Percentiles rank a stretch among this genome's conserved stretches.
These are phyloP conservation scores for Umbellularia californica DNA, from an alignment of 164 flowering plant genomes.

Conservation along the genomic window DNA sequence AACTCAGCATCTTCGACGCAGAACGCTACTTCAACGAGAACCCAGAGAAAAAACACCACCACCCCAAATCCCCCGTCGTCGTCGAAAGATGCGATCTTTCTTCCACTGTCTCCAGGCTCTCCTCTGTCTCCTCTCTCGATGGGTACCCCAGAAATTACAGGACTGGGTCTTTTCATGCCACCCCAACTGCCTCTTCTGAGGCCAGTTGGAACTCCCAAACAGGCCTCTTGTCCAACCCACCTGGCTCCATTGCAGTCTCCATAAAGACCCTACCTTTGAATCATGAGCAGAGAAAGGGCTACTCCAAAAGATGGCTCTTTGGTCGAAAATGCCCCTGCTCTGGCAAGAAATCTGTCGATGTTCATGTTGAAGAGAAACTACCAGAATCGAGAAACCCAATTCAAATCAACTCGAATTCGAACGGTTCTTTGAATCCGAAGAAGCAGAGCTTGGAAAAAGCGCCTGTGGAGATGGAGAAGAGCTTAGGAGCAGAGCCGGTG, in stretches of 20 bases:
- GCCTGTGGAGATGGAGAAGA: not conserved
- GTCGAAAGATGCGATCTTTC: slow-evolving; percentile 10
- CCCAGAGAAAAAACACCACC: slow-evolving; percentile 14
- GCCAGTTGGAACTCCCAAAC: slow-evolving; percentile 96
- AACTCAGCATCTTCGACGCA: slow-evolving; percentile 74
- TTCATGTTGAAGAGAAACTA: slow-evolving; percentile 48
- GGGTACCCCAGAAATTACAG: slow-evolving; percentile 42
- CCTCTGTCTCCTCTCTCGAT: slow-evolving; percentile 52
- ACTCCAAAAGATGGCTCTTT: slow-evolving; percentile 41
- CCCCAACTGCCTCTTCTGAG: slow-evolving; percentile 88
- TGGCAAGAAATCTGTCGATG: slow-evolving; percentile 61
- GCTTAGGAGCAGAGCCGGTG: slow-evolving; percentile 2
- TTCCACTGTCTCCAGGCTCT: slow-evolving; percentile 25
- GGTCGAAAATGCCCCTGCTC: slow-evolving; percentile 65
- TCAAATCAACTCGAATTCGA: not conserved
- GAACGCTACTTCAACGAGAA: slow-evolving; percentile 60
- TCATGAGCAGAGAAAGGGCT: slow-evolving; percentile 16
- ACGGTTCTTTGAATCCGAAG: slow-evolving; percentile 6
- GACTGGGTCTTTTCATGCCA: slow-evolving; percentile 57
- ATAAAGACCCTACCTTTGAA: slow-evolving; percentile 21
- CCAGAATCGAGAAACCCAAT: slow-evolving; percentile 21
- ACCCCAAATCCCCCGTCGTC: slow-evolving; percentile 5
- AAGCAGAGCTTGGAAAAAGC: slow-evolving; percentile 6
- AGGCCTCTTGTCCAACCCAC: slow-evolving; percentile 63
- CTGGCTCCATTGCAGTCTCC: slow-evolving; percentile 44